Evolutionary conservation across 2,329 filamentous ascomycete species (phyloP), one percentile per base, ranked within the genome.

Genomic region (Aspergillus sergii): DNA sequence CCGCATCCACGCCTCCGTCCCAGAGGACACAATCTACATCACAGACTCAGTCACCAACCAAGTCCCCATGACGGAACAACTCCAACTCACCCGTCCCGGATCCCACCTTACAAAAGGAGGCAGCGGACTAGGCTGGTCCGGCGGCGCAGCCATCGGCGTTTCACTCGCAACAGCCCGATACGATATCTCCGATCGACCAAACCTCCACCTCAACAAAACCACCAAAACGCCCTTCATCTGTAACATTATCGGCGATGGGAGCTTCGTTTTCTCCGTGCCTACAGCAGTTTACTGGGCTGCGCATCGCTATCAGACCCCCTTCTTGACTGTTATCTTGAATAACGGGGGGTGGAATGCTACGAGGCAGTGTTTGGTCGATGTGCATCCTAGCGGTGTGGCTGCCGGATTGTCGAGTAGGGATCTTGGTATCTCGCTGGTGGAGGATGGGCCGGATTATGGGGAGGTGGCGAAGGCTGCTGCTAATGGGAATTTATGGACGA

Each of bases 61-160:
- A 32, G 59, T 61, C 5, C 34, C 60, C 43, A 61, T 62, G 56
- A 56, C 60, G 1, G 63, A 64, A 23, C 59, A 62, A 26, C 39
- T 64, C 5, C 63, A 59, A 21, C 43, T 61, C 3, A 57, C 57
- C 12, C 63, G 60, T 9, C 63, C 57, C 3, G 63, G 63, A 1
- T 86, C 83, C 0, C 74, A 86, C 0, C 89, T 90, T 0, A 89
- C 89, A n/a, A 71, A 69, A 32, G 91, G 91, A 3, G 91, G 89
- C 1, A 91, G 90, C 23, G 91, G 91, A 1, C 85, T 94, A 0
- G 91, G 91, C 3, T 94, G 91, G 91, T 90, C 87, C 8, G 91
- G 91, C 11, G 91, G 91, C 19, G 91, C 82, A 48, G 88, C 89
- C 0, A 75, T 94, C 1, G 91, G 91, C 2, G 88, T 93, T 67